phyloP scores from a whole-genome alignment of 345 rosid genomes.

The Acer saccharum region DNA sequence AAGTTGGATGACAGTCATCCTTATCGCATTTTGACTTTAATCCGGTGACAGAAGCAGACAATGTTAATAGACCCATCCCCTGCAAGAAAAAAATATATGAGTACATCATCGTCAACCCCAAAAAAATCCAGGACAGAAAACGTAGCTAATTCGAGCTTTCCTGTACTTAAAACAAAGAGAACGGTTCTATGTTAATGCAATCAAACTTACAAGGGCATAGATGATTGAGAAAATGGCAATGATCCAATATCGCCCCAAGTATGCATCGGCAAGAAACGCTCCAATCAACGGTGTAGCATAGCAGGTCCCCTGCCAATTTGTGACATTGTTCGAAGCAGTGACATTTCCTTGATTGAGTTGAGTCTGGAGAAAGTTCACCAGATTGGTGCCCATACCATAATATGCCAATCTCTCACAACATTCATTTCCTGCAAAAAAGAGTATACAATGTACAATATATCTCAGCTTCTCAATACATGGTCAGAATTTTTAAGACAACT shows the following conservation, averaged over 20 bases:
- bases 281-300: slow-evolving; percentile 85
- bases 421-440: slow-evolving; percentile 58
- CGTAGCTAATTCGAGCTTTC: not conserved
- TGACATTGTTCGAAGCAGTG: slow-evolving; percentile 74
- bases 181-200: slow-evolving; percentile 3
- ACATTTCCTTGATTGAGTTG: slow-evolving; percentile 78
- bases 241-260: slow-evolving; percentile 88
- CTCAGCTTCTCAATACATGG: not conserved
- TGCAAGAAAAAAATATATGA: slow-evolving; percentile 27
- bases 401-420: slow-evolving; percentile 95
- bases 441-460: not conserved
- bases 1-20: slow-evolving; percentile 57
- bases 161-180: not conserved
- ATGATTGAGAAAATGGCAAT: slow-evolving; percentile 75
- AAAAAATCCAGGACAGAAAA: not conserved
- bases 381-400: slow-evolving; percentile 98
- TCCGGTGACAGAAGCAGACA: slow-evolving; percentile 76
- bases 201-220: slow-evolving; percentile 68
- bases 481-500: not conserved
- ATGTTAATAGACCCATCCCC: slow-evolving; percentile 93
- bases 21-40: slow-evolving; percentile 62
- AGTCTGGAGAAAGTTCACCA: slow-evolving; percentile 73
- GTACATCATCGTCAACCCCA: not conserved
- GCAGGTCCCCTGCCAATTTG: slow-evolving; percentile 96
- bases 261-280: slow-evolving; percentile 94